A percentile compares a stretch with the other conserved stretches of the same genome.
phyloP scores from a whole-genome alignment of 148 eudicot genomes.

The Polygonum aviculare region DNA sequence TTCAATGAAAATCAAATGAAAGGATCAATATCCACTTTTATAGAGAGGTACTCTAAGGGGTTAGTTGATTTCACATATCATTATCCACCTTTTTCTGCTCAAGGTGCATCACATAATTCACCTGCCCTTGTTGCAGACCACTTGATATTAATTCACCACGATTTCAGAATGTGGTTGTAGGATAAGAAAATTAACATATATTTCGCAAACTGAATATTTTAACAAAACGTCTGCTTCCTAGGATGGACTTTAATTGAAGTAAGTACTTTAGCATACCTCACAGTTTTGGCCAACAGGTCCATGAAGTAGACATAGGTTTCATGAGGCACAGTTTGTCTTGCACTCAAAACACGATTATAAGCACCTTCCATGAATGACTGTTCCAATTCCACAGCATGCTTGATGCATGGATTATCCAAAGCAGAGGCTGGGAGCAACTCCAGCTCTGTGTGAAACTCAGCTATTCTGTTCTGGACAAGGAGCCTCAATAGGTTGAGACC shows the following conservation, averaged over 20 bases:
- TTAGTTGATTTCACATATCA: background rate
- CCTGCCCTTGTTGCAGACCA: background rate
- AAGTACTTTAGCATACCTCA: slow-evolving; percentile 37
- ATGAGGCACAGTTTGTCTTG: slow-evolving; percentile 90
- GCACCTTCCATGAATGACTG: slow-evolving; percentile 99
- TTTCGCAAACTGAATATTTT: background rate
- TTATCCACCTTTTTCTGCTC: background rate
- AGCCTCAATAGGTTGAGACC: slow-evolving; percentile 88
- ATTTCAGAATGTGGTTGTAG: background rate
- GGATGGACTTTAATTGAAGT: background rate
- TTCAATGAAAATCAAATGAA: background rate
- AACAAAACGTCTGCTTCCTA: background rate
- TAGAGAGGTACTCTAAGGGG: background rate
- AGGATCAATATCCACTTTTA: background rate
- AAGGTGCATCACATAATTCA: background rate
- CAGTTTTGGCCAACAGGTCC: slow-evolving; percentile 94
- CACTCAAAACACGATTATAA: slow-evolving; percentile 90
- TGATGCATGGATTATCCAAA: slow-evolving; percentile 73
- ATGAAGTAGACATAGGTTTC: slow-evolving; percentile 88
- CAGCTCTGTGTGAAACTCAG: slow-evolving; percentile 86
- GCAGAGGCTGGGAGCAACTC: slow-evolving; percentile 78
- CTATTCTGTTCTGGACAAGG: slow-evolving; percentile 89
- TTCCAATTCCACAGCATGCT: slow-evolving; percentile 92
- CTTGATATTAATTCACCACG: background rate
- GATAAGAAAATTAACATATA: background rate